These are phyloP conservation scores for Pyrenochaeta sp. DNA, from an alignment of 2,329 filamentous ascomycete genomes.

Conservation along the genomic window DNA sequence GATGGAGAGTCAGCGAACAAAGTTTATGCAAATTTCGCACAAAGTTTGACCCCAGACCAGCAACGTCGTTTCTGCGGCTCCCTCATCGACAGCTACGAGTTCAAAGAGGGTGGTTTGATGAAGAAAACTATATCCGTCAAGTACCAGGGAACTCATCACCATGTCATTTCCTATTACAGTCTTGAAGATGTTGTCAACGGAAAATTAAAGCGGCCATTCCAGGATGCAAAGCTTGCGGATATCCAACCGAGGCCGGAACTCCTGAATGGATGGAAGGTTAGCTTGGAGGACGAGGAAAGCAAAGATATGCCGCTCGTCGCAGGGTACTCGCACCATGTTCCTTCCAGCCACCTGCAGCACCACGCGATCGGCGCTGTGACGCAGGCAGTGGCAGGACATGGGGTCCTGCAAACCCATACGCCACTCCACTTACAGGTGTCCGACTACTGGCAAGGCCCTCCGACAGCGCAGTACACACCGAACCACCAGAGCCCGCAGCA, in stretches of 20 bases:
- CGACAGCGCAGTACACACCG: constrained; percentile 33
- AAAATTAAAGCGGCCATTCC: constrained; percentile 44
- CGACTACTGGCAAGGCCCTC: constrained; percentile 42
- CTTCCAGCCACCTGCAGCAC: constrained; percentile 38
- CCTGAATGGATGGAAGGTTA: constrained; percentile 47
- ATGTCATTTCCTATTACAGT: constrained; percentile 88
- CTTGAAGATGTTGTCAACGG: constrained; percentile 72
- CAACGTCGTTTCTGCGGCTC: constrained; percentile 77
- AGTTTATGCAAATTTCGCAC: constrained; percentile 47
- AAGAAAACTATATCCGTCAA: constrained; percentile 93
- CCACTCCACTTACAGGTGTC: constrained; percentile 38
- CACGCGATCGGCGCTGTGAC: constrained; percentile 28
- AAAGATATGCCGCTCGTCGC: constrained; percentile 41
- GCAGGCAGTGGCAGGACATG: constrained; percentile 30
- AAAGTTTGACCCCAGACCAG: constrained; percentile 53
- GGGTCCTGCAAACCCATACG: constrained; percentile 33
- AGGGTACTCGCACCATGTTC: constrained; percentile 38
- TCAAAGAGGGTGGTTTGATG: constrained; percentile 81
- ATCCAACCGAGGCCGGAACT: constrained; percentile 44
- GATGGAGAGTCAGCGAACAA: constrained; percentile 40
- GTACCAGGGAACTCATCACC: constrained; percentile 77
- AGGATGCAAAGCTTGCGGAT: constrained; percentile 43
- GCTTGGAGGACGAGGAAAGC: constrained; percentile 47
- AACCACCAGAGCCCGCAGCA: constrained; percentile 34
- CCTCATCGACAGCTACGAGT: constrained; percentile 86